Base-by-base conservation (phyloP, 495 filamentous ascomycete species). In the Hypoxylon fragiforme region DNA sequence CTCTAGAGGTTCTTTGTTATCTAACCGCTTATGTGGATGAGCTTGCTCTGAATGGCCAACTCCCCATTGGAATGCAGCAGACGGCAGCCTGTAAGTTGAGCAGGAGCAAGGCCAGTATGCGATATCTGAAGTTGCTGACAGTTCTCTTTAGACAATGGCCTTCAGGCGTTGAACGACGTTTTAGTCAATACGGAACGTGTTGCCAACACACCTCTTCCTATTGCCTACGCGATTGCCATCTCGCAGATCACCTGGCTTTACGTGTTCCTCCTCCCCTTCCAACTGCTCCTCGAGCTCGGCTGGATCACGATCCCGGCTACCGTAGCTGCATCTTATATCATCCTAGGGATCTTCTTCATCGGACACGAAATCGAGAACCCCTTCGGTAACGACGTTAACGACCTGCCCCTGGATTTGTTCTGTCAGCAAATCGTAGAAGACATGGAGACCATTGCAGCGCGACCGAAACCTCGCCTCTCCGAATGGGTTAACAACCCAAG, bases 221-320 rank as follows among this genome's bases (percentile, higher is more conserved):
- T 89, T 45, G 90, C 89, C 15, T 96, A 96, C 76, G 81, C 79
- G 40, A 96, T 96, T 63, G 83, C 88, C 43, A 92, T 95, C 56
- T 79, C 84, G 15, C 91, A 95, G 60, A 92, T 95, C 60, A 87
- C 90, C 26, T 92, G 89, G 87, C 79, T 92, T 39, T 96, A 95
- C 69, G 83, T 95, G 36, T 67, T 91, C 20, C 71, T 90, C 2
- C 81, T 96, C 2, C 91, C 91, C 4, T 95, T 95, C 81, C 91
- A 96, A 64, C 81, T 96, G 7, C 83, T 79, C 57, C 53, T 66
- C 1, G 57, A 68, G 2, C 77, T 92, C 0, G 63, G 67, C 2
- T 95, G 86, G 85, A 78, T 91, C 37, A 87, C 90, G n/a, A 92
- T 96, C 52, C 91, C 91, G 1, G 90, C 84, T 13, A 89, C 90